Evolutionary conservation across 768 basidiomycete species (phyloP).

Genomic region (Mycena epipterygia): DNA sequence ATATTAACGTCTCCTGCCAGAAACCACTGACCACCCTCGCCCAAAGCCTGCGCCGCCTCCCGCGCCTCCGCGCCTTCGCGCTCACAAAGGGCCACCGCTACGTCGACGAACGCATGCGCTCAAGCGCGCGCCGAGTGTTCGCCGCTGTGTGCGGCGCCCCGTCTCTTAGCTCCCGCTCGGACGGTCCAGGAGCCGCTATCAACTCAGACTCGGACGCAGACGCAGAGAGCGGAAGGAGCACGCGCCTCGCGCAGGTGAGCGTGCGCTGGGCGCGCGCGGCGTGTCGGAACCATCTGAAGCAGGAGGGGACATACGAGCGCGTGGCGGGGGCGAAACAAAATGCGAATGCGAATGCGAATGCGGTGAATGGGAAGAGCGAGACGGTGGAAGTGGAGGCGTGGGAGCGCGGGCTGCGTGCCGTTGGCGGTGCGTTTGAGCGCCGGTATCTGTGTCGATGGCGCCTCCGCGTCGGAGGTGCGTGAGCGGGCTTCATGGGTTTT

Average conservation of each 20-base stretch:
- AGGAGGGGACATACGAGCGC: conserved; percentile 50
- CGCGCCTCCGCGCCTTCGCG: conserved; percentile 58
- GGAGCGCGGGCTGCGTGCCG: conserved; percentile 58
- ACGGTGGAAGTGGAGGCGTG: conserved; percentile 31
- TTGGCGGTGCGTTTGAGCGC: conserved; percentile 56
- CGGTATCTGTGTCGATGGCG: conserved; percentile 47
- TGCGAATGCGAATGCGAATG: neutral
- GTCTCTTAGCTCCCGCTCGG: too few species aligned
- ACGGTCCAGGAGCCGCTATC: too few species aligned
- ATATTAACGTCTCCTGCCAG: conserved; percentile 39
- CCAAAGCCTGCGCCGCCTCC: conserved; percentile 52
- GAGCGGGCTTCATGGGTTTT: neutral
- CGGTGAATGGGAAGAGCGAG: neutral
- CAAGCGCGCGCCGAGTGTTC: conserved; percentile 53
- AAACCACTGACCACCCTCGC: conserved; percentile 59
- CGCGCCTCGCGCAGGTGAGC: conserved; percentile 55
- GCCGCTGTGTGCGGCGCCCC: conserved; percentile 1
- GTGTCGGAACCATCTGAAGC: conserved; percentile 63
- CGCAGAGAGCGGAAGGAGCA: neutral
- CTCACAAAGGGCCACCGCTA: conserved; percentile 65
- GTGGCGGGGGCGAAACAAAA: neutral
- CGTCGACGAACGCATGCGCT: conserved; percentile 59
- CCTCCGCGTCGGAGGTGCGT: neutral
- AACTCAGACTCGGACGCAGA: neutral
- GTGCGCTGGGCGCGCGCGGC: conserved; percentile 64